A percentile compares a stretch with the other conserved stretches of the same genome.
phyloP scores from a whole-genome alignment of 768 basidiomycete species.

The Tylopilus sp. region DNA sequence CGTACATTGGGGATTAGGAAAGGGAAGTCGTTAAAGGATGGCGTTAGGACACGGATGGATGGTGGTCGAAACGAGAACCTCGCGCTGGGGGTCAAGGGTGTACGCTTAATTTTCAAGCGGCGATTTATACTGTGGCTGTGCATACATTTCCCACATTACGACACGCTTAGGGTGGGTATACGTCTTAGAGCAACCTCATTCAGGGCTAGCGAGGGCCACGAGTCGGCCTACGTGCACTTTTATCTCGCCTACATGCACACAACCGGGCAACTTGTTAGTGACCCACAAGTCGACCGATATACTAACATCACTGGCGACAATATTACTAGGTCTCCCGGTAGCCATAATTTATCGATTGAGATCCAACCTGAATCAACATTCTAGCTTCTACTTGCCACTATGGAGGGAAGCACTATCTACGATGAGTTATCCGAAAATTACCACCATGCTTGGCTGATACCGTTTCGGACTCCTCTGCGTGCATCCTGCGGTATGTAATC shows the following conservation, averaged over 20 bases:
- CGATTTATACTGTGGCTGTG: constrained; percentile 29
- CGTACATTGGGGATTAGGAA: constrained; percentile 29
- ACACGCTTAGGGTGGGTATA: neutral
- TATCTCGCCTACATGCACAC: neutral
- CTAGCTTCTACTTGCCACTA: no score
- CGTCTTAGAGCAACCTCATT: neutral
- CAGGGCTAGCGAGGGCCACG: neutral
- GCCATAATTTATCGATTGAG: no score
- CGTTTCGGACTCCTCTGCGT: no score
- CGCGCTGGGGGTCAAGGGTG: constrained; percentile 37
- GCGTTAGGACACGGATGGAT: constrained; percentile 32
- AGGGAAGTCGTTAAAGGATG: constrained; percentile 30
- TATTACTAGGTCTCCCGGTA: no score
- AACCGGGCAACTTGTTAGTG: neutral
- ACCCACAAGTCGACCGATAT: no score
- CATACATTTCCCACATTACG: constrained; percentile 20
- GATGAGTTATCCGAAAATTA: no score
- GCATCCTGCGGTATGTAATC: no score
- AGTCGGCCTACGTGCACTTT: neutral
- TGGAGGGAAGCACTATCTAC: no score
- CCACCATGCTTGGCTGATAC: no score
- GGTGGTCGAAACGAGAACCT: constrained; percentile 34
- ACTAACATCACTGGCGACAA: no score
- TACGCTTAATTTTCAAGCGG: constrained; percentile 37
- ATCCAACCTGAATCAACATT: no score